Base-by-base conservation (phyloP, 75 land plant genomes). In the Adiantum capillusveneris region DNA sequence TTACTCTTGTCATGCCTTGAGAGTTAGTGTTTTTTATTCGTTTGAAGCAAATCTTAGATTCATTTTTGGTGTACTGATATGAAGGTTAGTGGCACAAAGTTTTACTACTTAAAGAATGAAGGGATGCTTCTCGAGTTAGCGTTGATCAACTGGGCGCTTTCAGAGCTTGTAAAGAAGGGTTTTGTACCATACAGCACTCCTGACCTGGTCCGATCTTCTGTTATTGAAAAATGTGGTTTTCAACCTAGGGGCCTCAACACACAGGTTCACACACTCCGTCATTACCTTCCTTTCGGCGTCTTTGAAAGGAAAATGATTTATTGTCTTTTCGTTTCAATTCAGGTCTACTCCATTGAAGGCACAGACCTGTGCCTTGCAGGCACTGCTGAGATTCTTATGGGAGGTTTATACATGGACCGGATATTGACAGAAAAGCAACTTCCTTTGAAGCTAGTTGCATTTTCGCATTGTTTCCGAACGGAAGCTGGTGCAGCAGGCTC, bases 401-500 rank as follows among this genome's bases (percentile, higher is more conserved):
- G 94, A 7, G 98, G 95, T 22, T 78, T 93, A 64, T 92, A 88
- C 60, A 93, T 93, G 95, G 87, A 88, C 58, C 76, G 81, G 26
- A 88, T 93, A 56, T 63, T 93, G 41, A 19, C 73, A n/a, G 95
- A 93, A 25, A 70, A 82, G 7, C 49, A 36, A 21, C 75, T 93
- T 56, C 98, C 98, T 58, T 67, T 88, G 62, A 93, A 88, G 58
- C 75, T 85, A 68, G 98, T 75, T 16, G 98, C 98, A 30, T 78
- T 73, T 56, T 93, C 94, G 13, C 98, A 93, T 71, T 93, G 98
- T 65, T 93, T 93, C 44, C 95, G 98, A 1, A 93, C 98, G 34
- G 98, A 93, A 63, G 98, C 98, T 50, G 98, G 98, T 72, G 98
- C 95, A 71, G 98, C 98, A 7, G 98, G 98, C 28, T 36, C 77